A percentile compares a stretch with the other conserved stretches of the same genome.
phyloP scores from a whole-genome alignment of 148 eudicot species.

The Pharnaceum exiguum region DNA sequence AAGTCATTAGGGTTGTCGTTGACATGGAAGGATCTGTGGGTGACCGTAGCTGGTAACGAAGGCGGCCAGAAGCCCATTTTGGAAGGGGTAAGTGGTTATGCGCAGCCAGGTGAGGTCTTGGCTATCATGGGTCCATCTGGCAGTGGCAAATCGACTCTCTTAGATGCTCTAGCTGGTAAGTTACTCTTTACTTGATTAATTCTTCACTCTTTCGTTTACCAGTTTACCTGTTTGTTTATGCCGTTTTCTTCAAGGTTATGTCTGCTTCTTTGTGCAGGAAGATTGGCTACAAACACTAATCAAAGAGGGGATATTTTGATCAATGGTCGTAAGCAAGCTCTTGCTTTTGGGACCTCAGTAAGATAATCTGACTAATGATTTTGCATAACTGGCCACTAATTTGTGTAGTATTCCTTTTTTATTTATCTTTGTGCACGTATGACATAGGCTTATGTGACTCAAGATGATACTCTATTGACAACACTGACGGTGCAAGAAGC shows the following conservation, averaged over 20 bases:
- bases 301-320: constrained; percentile 33
- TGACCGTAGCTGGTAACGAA: constrained; percentile 10
- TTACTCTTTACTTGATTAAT: too few relatives aligned
- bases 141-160: constrained; percentile 44
- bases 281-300: constrained; percentile 26
- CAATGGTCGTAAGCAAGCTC: constrained; percentile 34
- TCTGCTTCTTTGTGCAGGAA: constrained; percentile 16
- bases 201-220: too few relatives aligned
- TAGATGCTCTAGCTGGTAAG: constrained; percentile 46
- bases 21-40: constrained; percentile 17
- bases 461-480: constrained; percentile 48
- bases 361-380: too few relatives aligned
- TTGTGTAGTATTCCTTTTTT: neutral
- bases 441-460: constrained; percentile 62
- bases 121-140: constrained; percentile 59
- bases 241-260: too few relatives aligned
- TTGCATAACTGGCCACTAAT: too few relatives aligned
- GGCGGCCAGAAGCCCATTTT: constrained; percentile 19
- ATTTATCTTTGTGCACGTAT: neutral
- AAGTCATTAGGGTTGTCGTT: constrained; percentile 4
- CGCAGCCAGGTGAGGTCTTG: constrained; percentile 41
- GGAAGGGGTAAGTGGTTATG: constrained; percentile 36
- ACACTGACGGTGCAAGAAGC: constrained; percentile 61
- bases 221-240: too few relatives aligned
- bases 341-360: constrained; percentile 38